phyloP scores from a whole-genome alignment of 2,329 filamentous ascomycete genomes.

The Calonectria pauciramosa region DNA sequence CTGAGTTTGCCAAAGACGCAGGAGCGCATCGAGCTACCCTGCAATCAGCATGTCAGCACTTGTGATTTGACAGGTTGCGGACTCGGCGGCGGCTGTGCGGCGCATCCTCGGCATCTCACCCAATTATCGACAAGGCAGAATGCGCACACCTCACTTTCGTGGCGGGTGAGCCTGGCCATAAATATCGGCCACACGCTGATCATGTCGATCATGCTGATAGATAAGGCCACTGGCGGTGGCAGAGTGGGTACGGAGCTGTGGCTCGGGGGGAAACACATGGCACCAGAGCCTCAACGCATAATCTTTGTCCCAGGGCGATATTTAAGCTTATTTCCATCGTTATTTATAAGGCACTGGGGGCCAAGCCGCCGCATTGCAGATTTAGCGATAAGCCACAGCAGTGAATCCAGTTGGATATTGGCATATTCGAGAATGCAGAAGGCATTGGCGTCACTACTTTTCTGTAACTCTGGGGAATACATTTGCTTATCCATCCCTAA shows the following conservation, averaged over 20 bases:
- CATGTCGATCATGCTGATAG: background rate
- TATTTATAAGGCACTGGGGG: background rate
- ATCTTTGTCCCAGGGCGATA: background rate
- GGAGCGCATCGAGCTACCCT: background rate
- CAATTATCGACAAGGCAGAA: background rate
- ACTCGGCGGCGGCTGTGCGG: conserved; percentile 1
- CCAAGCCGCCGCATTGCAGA: background rate
- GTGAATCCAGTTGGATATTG: background rate
- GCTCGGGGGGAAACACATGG: background rate
- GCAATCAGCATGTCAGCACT: background rate
- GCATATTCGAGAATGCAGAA: no score
- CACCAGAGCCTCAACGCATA: background rate
- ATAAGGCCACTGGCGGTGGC: background rate
- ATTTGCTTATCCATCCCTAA: no score
- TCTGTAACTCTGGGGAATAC: no score
- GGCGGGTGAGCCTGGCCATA: background rate
- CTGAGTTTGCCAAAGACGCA: background rate
- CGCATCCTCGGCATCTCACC: background rate
- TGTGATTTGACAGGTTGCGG: background rate
- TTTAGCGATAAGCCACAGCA: background rate
- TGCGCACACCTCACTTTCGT: background rate
- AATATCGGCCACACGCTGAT: background rate
- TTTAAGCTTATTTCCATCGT: background rate
- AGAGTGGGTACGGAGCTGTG: background rate
- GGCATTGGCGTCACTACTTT: no score